These are phyloP conservation scores for Auricularia auricula-judae DNA, from an alignment of 768 basidiomycete species.

Conservation along the genomic window DNA sequence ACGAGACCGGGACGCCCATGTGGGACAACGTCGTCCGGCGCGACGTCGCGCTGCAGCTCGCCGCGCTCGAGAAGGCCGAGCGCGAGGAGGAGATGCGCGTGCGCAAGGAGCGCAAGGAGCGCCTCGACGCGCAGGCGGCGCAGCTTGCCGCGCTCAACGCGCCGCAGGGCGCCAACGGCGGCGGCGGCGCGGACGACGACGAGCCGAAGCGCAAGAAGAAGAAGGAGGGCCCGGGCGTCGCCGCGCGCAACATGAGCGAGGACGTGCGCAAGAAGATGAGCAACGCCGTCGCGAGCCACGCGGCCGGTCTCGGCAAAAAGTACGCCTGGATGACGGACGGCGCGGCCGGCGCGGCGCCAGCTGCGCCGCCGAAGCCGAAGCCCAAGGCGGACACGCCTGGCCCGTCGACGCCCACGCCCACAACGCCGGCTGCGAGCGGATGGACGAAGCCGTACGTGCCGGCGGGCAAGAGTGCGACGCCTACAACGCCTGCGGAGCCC, in stretches of 20 bases:
- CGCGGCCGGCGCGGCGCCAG: conserved; percentile 30
- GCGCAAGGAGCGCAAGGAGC: conserved; percentile 67
- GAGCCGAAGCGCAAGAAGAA: conserved; percentile 49
- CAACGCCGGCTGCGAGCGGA: conserved; percentile 21
- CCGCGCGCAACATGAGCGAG: conserved; percentile 82
- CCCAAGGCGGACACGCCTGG: conserved; percentile 16
- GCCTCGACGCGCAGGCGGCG: conserved; percentile 53
- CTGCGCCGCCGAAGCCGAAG: background rate
- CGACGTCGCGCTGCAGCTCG: conserved; percentile 71
- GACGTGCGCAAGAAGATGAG: conserved; percentile 88
- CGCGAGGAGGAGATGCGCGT: conserved; percentile 73
- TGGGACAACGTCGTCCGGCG: conserved; percentile 71
- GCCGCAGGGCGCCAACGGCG: conserved; percentile 36
- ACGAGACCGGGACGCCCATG: conserved; percentile 43
- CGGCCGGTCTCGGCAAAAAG: conserved; percentile 67
- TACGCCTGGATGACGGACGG: conserved; percentile 84
- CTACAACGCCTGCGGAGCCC: conserved; percentile 20
- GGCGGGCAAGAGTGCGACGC: conserved; percentile 27
- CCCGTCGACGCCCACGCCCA: conserved; percentile 20
- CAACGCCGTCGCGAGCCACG: conserved; percentile 80
- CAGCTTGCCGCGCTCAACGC: conserved; percentile 47
- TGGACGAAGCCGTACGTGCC: conserved; percentile 56
- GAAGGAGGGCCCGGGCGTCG: conserved; percentile 74
- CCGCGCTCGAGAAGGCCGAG: conserved; percentile 64
- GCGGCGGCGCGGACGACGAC: conserved; percentile 42